Base-by-base conservation (phyloP, 2,329 filamentous ascomycete species). In the Phialocephala sp. region DNA sequence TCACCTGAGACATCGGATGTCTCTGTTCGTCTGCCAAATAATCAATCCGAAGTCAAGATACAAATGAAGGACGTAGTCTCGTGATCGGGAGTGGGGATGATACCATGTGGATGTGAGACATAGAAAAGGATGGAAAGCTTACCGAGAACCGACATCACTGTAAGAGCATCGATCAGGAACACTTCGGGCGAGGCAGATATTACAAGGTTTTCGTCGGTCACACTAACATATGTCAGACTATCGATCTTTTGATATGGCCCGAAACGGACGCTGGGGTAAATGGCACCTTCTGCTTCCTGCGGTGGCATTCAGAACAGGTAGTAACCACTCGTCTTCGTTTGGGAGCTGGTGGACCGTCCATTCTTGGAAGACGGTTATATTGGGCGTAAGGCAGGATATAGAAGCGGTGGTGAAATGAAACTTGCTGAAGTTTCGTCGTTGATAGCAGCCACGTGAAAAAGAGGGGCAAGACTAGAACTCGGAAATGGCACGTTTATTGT, bases 271-370 rank as follows among this genome's bases (percentile, higher is more conserved):
- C 14, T 12, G 32, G n/a, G 20, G 32, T 43, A 24, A 50, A 12
- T 20, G 9, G 45, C 47, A 69, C 65, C 62, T 67, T 67, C 63
- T 69, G 65, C 37, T 65, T 67, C 15, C 65, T 47, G 1, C 63
- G 61, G 47, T 59, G 59, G 70, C 86, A 89, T 72, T 88, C 85
- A 14, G 82, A 85, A 71, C 86, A 89, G 8, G 84, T 87, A 63
- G 88, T 85, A 57, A 87, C 84, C 56, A 85, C 79, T 36, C 86
- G 80, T 70, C 83, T 81, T 70, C 86, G 80, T 76, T 87, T 88
- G 65, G 47, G 12, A 1, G 14, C 8, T 39, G 55, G 24, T n/a
- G 50, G 24, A 32, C 24, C 50, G 14, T 54, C 24, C 50, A 54
- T 54, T 4, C 3, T 35, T 1, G 5, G 45, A 1, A 18, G 45